Conservation (phyloP, 495 filamentous ascomycete genomes). For the Cairneyella variabilis region DNA sequence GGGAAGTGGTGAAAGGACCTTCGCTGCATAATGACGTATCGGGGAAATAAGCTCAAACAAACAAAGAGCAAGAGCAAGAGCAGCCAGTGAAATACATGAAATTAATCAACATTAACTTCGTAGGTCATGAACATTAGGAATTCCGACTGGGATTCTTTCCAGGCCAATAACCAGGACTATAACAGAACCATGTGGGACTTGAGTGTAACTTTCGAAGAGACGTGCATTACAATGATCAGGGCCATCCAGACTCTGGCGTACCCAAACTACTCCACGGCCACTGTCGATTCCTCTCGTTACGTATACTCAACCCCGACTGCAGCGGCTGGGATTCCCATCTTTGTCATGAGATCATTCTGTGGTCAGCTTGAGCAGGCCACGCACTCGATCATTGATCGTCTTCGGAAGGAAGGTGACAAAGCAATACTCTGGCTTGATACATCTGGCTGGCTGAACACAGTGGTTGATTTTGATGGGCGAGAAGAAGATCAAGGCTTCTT, state of each 20-base stretch:
- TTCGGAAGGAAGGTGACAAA: conserved; percentile 30
- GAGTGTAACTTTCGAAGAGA: conserved; percentile 30
- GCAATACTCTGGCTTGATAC: conserved; percentile 41
- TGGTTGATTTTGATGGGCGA: conserved; percentile 21
- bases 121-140: conserved; percentile 35
- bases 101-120: no score
- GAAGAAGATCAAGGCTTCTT: conserved; percentile 27
- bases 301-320: conserved; percentile 6
- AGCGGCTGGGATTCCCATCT: conserved; percentile 32
- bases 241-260: conserved; percentile 35
- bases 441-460: conserved; percentile 34
- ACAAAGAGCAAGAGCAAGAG: no score
- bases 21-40: no score
- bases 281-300: conserved; percentile 21
- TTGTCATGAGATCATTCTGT: conserved; percentile 36
- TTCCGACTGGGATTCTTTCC: conserved; percentile 31
- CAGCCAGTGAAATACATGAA: no score
- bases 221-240: conserved; percentile 36
- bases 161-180: conserved; percentile 26
- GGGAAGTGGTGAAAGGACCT: no score
- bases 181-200: conserved; percentile 31
- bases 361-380: conserved; percentile 38
- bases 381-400: conserved; percentile 30
- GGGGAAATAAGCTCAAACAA: no score
- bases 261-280: conserved; percentile 29